Evolutionary conservation across 306 rosid genomes (phyloP).

Genomic region (Crotalaria pallida): DNA sequence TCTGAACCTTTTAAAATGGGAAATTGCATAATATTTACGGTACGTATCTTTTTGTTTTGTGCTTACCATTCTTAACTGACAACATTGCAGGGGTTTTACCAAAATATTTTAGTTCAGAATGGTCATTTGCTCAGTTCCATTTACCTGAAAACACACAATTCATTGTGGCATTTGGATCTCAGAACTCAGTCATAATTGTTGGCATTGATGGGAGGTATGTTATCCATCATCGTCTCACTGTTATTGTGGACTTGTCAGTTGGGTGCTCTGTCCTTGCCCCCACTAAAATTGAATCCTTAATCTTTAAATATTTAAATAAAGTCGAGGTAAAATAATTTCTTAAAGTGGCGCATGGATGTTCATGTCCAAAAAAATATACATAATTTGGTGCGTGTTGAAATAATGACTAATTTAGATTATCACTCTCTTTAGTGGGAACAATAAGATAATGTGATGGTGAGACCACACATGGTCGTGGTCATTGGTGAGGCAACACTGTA

Average conservation of each 20-base stretch:
- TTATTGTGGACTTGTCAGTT: background rate
- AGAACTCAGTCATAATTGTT: constrained; percentile 53
- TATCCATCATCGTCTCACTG: background rate
- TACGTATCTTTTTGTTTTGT: background rate
- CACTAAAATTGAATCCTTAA: background rate
- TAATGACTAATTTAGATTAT: background rate
- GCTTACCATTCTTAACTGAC: constrained; percentile 12
- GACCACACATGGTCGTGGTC: no score
- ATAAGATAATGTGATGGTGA: no score
- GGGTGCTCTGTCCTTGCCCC: background rate
- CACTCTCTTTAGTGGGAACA: no score
- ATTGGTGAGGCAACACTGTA: no score
- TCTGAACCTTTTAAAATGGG: constrained; percentile 5
- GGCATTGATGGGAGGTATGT: constrained; percentile 93
- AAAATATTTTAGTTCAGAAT: constrained; percentile 95
- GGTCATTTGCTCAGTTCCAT: constrained; percentile 94
- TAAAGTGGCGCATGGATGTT: background rate
- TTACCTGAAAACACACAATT: constrained; percentile 64
- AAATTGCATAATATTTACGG: background rate
- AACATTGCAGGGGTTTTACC: constrained; percentile 69
- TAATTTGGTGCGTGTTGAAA: background rate
- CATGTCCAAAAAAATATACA: background rate
- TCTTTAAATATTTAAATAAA: constrained; percentile 13
- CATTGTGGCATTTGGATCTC: constrained; percentile 87
- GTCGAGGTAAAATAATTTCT: background rate